These are phyloP conservation scores for Quercus parvula DNA, from an alignment of 306 rosid genomes.

Conservation along the genomic window DNA sequence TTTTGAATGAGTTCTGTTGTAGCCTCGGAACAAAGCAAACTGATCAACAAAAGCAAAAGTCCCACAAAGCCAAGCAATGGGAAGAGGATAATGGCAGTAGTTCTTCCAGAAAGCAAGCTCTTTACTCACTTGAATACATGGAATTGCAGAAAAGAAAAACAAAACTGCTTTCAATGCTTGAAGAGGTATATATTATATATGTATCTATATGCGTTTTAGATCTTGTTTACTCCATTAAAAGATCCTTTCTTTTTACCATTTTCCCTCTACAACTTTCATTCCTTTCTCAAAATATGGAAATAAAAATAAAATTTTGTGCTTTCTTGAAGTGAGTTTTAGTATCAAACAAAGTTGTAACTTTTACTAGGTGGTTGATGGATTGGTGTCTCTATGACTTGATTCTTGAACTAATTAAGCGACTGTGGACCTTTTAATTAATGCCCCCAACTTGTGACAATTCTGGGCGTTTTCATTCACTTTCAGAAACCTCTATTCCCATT, in stretches of 20 bases:
- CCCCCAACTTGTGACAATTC: conserved; percentile 22
- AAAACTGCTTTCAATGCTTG: conserved; percentile 84
- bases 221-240: conserved; percentile 22
- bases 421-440: conserved; percentile 56
- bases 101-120: conserved; percentile 51
- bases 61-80: conserved; percentile 45
- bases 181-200: conserved; percentile 57
- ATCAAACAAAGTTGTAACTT: conserved; percentile 19
- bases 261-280: conserved; percentile 1
- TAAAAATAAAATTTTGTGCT: not conserved
- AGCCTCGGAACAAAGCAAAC: conserved; percentile 58
- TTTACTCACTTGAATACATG: conserved; percentile 68
- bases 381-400: conserved; percentile 32
- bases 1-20: conserved; percentile 83
- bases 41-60: conserved; percentile 35
- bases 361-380: conserved; percentile 28
- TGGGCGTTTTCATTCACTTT: conserved; percentile 8
- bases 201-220: not conserved
- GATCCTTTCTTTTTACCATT: not conserved
- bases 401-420: conserved; percentile 41
- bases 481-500: not conserved
- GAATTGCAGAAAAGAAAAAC: conserved; percentile 89
- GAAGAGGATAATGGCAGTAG: conserved; percentile 38
- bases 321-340: conserved; percentile 19
- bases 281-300: conserved; percentile 13